Percentiles rank a stretch among this genome's conserved stretches.
Conservation (phyloP, 164 flowering plant species). For the Stephania japonica region DNA sequence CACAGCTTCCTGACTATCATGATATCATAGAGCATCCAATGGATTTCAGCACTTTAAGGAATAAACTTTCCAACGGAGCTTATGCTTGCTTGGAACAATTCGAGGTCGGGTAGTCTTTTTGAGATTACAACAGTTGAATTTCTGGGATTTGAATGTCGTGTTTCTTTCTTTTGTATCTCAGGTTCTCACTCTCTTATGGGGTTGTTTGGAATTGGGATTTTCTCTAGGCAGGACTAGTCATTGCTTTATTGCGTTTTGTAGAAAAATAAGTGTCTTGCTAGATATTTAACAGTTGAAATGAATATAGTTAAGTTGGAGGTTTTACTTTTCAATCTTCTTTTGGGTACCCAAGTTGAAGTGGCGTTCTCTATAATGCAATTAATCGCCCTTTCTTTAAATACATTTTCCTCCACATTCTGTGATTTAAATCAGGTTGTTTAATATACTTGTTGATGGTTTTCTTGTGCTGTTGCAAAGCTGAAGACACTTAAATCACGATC, state of each 20-base stretch:
- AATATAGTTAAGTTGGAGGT: neutral
- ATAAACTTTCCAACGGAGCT: conserved; percentile 48
- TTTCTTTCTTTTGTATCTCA: no score
- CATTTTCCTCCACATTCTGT: neutral
- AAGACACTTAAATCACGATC: neutral
- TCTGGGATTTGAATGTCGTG: neutral
- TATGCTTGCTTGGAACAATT: conserved; percentile 69
- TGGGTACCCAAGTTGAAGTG: neutral
- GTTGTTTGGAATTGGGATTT: neutral
- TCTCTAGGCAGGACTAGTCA: neutral
- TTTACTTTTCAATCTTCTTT: neutral
- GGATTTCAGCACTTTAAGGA: conserved; percentile 88
- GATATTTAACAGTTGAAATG: neutral
- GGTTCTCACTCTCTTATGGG: no score
- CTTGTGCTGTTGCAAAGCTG: neutral
- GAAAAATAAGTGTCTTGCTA: neutral
- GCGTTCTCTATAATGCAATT: neutral
- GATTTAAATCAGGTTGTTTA: neutral
- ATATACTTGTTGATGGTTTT: neutral
- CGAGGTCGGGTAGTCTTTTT: conserved; percentile 44
- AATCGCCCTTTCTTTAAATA: neutral
- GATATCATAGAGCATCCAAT: conserved; percentile 78
- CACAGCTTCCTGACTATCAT: conserved; percentile 94
- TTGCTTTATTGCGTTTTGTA: neutral
- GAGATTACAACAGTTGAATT: neutral